Conservation (phyloP, 768 basidiomycete species). For the Harrya chromipes region DNA sequence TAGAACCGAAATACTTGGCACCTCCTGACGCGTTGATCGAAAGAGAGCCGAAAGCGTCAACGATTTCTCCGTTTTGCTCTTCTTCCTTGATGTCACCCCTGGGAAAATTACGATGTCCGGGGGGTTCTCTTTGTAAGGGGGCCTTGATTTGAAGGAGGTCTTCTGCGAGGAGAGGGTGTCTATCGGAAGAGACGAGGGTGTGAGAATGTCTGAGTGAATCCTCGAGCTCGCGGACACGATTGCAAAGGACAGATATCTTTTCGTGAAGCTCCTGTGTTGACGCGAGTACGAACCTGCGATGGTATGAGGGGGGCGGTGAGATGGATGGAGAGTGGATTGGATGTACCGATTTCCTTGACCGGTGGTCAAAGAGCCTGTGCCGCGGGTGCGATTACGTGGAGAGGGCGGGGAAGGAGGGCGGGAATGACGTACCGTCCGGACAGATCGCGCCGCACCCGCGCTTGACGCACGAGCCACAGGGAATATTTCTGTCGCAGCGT, state of each 20-base stretch:
- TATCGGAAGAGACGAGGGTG: constrained; percentile 51
- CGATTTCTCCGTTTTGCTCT: constrained; percentile 60
- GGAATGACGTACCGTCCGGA: constrained; percentile 59
- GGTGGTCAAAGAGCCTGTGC: constrained; percentile 70
- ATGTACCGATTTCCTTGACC: constrained; percentile 76
- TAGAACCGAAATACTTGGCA: constrained; percentile 74
- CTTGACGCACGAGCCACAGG: constrained; percentile 79
- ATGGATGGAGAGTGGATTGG: not conserved
- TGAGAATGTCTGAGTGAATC: constrained; percentile 65
- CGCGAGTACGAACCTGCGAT: constrained; percentile 67
- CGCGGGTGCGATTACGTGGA: constrained; percentile 17
- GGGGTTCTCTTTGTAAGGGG: constrained; percentile 67
- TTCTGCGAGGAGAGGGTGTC: constrained; percentile 66
- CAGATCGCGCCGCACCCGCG: constrained; percentile 79
- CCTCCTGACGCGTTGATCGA: constrained; percentile 69
- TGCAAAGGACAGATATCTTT: constrained; percentile 72
- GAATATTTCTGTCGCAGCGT: constrained; percentile 68
- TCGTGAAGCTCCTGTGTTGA: constrained; percentile 81
- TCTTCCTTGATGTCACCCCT: constrained; percentile 52
- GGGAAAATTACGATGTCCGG: constrained; percentile 37
- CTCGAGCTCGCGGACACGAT: constrained; percentile 73
- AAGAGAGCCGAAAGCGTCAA: constrained; percentile 80
- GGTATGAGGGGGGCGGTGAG: not conserved
- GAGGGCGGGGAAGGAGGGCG: constrained; percentile 9
- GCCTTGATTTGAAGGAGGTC: constrained; percentile 75